Evolutionary conservation across 2,329 filamentous ascomycete species (phyloP).

Genomic region (Chaetothyriales sp.): DNA sequence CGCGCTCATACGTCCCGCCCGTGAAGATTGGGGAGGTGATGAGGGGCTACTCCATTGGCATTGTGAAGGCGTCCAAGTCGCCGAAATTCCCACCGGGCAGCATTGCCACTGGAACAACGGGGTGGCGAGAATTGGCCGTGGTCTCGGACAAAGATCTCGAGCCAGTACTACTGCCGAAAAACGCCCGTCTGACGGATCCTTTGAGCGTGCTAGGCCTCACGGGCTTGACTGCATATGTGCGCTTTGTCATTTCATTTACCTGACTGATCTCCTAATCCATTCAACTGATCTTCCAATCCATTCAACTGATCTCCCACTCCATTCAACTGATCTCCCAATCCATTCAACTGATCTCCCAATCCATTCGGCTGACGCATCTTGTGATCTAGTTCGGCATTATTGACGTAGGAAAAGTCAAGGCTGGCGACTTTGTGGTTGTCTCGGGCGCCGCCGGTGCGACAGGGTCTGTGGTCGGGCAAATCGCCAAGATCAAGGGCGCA

Average conservation of each 20-base stretch:
- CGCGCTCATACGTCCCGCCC: conserved; percentile 52
- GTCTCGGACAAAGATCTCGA: conserved; percentile 39
- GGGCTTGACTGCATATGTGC: conserved; percentile 54
- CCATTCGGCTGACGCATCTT: no score
- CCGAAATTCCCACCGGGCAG: conserved; percentile 42
- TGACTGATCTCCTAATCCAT: no score
- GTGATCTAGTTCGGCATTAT: conserved; percentile 45
- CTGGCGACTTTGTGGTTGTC: conserved; percentile 62
- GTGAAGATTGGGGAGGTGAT: conserved; percentile 56
- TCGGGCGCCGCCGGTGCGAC: conserved; percentile 67
- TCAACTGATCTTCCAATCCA: no score
- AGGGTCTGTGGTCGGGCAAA: conserved; percentile 62
- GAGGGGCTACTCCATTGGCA: conserved; percentile 49
- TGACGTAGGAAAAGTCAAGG: conserved; percentile 52
- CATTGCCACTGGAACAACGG: conserved; percentile 41
- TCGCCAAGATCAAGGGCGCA: conserved; percentile 58
- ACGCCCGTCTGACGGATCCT: conserved; percentile 44
- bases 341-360: no score
- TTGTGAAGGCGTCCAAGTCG: conserved; percentile 49
- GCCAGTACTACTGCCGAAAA: conserved; percentile 31
- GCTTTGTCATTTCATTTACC: no score
- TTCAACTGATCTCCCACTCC: no score
- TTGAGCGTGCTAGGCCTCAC: conserved; percentile 52
- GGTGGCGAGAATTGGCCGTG: conserved; percentile 56
- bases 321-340: no score